phyloP scores from a whole-genome alignment of 2,329 filamentous ascomycete genomes.

The Colletotrichum sp. region DNA sequence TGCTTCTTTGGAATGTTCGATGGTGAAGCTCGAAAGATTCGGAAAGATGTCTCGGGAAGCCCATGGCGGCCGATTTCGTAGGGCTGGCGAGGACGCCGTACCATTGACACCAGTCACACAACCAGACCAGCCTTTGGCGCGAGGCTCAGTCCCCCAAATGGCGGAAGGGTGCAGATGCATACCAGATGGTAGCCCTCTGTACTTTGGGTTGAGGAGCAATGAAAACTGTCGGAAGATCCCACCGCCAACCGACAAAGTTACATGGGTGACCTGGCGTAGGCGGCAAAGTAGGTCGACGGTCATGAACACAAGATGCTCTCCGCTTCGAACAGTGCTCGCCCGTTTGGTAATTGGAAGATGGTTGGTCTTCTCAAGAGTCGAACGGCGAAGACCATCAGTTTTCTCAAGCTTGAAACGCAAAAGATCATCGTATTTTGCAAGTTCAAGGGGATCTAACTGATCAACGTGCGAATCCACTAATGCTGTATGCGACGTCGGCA shows the following conservation, averaged over 20 bases:
- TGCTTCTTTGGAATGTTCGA: neutral
- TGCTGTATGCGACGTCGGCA: neutral
- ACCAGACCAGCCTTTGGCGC: neutral
- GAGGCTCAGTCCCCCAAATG: neutral
- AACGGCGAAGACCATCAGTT: neutral
- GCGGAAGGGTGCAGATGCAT: neutral
- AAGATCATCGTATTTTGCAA: neutral
- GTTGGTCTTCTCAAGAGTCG: neutral
- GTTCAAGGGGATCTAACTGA: neutral
- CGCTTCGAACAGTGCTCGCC: neutral
- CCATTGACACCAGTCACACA: neutral
- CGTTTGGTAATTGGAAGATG: accelerated
- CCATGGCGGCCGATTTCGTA: neutral
- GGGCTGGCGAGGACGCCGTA: neutral
- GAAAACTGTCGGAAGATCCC: neutral
- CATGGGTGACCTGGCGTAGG: neutral
- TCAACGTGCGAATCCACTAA: neutral
- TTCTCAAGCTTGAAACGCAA: neutral
- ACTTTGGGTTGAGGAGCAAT: neutral
- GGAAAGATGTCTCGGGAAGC: neutral
- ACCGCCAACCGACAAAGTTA: neutral
- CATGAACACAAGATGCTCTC: neutral
- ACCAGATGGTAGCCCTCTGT: neutral
- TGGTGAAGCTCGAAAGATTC: neutral
- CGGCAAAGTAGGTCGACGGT: neutral